Percentiles rank a stretch among this genome's conserved stretches.
Evolutionary conservation across 1,284 basidiomycete genomes (phyloP).

Genomic region (Violaceomyces palustris): DNA sequence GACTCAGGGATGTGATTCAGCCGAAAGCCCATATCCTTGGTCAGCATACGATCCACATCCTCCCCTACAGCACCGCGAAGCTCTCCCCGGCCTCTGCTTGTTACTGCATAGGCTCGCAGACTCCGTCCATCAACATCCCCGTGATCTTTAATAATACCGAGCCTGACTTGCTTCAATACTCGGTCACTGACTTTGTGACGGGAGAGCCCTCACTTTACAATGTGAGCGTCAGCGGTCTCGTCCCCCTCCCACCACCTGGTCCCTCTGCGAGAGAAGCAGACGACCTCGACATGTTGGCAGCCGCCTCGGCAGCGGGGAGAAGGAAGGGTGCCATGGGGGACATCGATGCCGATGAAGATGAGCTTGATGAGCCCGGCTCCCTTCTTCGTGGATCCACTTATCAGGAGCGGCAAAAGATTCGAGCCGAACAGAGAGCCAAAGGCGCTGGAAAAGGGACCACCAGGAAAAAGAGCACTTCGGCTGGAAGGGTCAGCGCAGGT

Average conservation of each 20-base stretch:
- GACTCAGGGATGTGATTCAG: constrained; percentile 52
- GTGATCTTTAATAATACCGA: constrained; percentile 84
- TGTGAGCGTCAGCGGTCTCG: constrained; percentile 64
- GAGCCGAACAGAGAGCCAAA: constrained; percentile 11
- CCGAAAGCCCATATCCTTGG: constrained; percentile 65
- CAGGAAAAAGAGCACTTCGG: background rate
- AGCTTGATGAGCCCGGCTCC: constrained; percentile 21
- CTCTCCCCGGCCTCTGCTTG: constrained; percentile 61
- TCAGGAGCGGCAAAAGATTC: constrained; percentile 17
- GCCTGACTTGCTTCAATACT: constrained; percentile 70
- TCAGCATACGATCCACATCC: constrained; percentile 82
- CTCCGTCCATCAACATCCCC: constrained; percentile 65
- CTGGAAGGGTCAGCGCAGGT: background rate
- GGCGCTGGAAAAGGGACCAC: background rate
- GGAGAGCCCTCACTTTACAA: constrained; percentile 60
- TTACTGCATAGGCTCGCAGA: constrained; percentile 64
- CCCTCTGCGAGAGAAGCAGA: constrained; percentile 8
- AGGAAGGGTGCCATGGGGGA: no score
- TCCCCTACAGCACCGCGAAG: constrained; percentile 71
- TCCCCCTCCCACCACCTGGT: constrained; percentile 55
- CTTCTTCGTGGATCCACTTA: constrained; percentile 20
- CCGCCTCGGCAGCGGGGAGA: no score
- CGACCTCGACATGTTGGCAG: constrained; percentile 14
- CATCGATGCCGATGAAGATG: constrained; percentile 3
- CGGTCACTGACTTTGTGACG: constrained; percentile 66